Evolutionary conservation across 164 flowering plant genomes (phyloP).

Genomic region (Annona cherimola): DNA sequence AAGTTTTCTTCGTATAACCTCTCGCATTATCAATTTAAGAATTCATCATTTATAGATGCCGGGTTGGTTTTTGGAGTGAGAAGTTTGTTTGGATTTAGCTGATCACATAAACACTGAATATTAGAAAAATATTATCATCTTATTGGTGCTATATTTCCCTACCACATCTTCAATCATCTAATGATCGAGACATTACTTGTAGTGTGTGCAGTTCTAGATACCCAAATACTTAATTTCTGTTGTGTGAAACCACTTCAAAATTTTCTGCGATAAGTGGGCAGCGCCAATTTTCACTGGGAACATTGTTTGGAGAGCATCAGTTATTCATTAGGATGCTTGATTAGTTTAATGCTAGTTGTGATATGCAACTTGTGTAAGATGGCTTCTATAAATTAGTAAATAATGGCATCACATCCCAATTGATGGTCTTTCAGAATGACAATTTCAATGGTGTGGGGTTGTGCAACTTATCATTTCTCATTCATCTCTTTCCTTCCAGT

Average conservation of each 20-base stretch:
- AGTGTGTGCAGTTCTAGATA: neutral
- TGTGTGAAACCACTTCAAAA: neutral
- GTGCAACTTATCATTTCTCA: slow-evolving; percentile 1
- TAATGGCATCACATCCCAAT: neutral
- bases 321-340: neutral
- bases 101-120: neutral
- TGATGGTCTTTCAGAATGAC: neutral
- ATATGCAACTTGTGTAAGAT: neutral
- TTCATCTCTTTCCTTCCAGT: neutral
- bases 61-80: neutral
- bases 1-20: too few species aligned
- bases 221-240: neutral
- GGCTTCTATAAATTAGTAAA: neutral
- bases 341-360: neutral
- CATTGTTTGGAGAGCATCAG: neutral
- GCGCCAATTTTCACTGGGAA: neutral
- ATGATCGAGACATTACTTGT: neutral
- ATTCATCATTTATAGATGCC: neutral
- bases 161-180: neutral
- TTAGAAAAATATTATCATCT: neutral
- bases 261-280: neutral
- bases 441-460: slow-evolving; percentile 1
- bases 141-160: neutral
- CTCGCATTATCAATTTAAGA: too few species aligned
- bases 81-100: neutral